Conservation (phyloP, 371 early-diverging fungal genomes). For the Saksenaea vasiformis region DNA sequence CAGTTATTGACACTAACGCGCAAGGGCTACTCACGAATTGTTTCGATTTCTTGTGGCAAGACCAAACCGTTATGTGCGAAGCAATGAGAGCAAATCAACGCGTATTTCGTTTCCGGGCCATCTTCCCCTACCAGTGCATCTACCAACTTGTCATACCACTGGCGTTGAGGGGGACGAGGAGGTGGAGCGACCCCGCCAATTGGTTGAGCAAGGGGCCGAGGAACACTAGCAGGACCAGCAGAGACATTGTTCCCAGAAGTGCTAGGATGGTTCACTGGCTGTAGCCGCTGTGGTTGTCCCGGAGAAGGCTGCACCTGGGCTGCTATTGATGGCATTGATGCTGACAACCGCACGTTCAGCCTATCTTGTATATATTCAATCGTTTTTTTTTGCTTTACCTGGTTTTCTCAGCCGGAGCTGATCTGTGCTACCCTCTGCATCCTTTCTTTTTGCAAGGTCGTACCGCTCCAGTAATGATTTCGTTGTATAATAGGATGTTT, state of each 20-base stretch:
- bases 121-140: conserved; percentile 87
- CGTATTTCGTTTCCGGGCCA: conserved; percentile 82
- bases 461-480: conserved; percentile 85
- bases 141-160: conserved; percentile 85
- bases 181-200: background rate
- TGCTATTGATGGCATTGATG: background rate
- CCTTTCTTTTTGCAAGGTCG: conserved; percentile 19
- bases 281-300: background rate
- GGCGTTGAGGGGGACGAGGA: conserved; percentile 13
- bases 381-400: background rate
- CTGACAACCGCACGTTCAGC: background rate
- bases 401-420: conserved; percentile 14
- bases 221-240: background rate
- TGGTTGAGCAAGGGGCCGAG: background rate
- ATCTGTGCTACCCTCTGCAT: conserved; percentile 3
- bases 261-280: background rate
- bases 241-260: background rate
- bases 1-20: background rate
- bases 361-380: background rate
- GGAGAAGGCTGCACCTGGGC: background rate
- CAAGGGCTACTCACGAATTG: conserved; percentile 53
- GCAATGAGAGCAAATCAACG: conserved; percentile 88
- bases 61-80: conserved; percentile 90
- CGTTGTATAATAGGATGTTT: conserved; percentile 85
- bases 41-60: conserved; percentile 74